These are phyloP conservation scores for Backusella morwellensis DNA, from an alignment of 192 early-diverging fungal species.

Conservation along the genomic window DNA sequence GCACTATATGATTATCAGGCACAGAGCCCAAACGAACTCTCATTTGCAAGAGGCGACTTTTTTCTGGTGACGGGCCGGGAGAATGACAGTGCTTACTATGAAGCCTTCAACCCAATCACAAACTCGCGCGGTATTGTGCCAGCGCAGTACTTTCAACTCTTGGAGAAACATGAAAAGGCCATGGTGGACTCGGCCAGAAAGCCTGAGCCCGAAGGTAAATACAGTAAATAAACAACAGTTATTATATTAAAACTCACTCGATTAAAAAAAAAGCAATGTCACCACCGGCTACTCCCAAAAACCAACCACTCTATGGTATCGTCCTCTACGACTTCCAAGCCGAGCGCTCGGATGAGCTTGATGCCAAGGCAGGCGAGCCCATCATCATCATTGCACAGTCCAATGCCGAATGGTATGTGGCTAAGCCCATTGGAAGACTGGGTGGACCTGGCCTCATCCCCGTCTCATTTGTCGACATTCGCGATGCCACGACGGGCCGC, in stretches of 20 bases:
- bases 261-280: background rate
- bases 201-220: background rate
- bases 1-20: constrained; percentile 68
- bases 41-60: constrained; percentile 74
- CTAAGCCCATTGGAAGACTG: constrained; percentile 61
- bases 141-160: constrained; percentile 68
- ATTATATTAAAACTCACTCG: too few relatives aligned
- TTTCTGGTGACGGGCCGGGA: constrained; percentile 63
- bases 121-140: constrained; percentile 71
- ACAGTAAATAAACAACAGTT: too few relatives aligned
- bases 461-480: constrained; percentile 72
- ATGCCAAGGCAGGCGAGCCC: constrained; percentile 67
- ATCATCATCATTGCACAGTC: constrained; percentile 78
- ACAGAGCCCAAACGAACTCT: constrained; percentile 58
- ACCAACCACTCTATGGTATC: constrained; percentile 53
- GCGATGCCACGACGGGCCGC: constrained; percentile 64
- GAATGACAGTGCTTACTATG: constrained; percentile 72
- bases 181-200: constrained; percentile 17
- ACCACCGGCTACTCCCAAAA: background rate
- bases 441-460: constrained; percentile 74
- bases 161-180: constrained; percentile 47
- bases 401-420: constrained; percentile 78
- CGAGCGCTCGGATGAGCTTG: constrained; percentile 68
- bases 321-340: constrained; percentile 76
- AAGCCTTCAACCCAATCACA: constrained; percentile 71